A percentile compares a stretch with the other conserved stretches of the same genome.
Conservation (phyloP, 2,329 filamentous ascomycete species). For the Penicillium sp. region DNA sequence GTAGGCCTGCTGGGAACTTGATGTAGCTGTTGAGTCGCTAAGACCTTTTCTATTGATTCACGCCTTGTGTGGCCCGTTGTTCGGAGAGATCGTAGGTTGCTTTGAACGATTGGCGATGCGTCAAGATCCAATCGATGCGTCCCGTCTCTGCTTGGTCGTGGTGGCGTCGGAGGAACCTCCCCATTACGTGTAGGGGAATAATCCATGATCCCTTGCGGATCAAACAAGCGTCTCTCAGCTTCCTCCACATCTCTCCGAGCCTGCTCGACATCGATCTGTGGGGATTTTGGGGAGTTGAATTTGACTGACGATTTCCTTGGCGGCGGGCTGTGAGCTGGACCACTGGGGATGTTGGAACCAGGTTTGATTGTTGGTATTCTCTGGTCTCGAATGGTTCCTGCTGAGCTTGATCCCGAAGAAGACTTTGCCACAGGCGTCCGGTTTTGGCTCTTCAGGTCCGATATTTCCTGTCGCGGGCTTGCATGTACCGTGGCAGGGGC, state of each 20-base stretch:
- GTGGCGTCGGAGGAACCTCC: conserved; percentile 47
- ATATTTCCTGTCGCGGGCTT: conserved; percentile 21
- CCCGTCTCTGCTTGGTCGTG: conserved; percentile 65
- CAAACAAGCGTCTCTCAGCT: conserved; percentile 21
- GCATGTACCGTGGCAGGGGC: conserved; percentile 22
- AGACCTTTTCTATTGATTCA: conserved; percentile 46
- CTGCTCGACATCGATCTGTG: conserved; percentile 22
- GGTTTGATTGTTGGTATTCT: neutral
- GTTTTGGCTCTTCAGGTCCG: conserved; percentile 14
- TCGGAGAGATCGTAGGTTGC: conserved; percentile 51
- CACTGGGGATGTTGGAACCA: conserved; percentile 1
- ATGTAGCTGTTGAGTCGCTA: conserved; percentile 32
- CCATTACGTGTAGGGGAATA: conserved; percentile 26
- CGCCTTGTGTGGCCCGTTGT: conserved; percentile 50
- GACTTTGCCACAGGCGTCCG: conserved; percentile 12
- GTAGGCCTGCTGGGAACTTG: conserved; percentile 32
- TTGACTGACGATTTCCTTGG: conserved; percentile 61
- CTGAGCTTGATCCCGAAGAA: conserved; percentile 8
- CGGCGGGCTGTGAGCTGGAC: conserved; percentile 57
- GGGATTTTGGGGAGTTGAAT: conserved; percentile 38
- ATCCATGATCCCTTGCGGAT: conserved; percentile 17
- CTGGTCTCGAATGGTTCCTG: conserved; percentile 4
- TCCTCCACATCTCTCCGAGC: conserved; percentile 36
- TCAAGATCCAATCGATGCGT: conserved; percentile 58
- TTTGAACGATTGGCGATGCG: conserved; percentile 54